Evolutionary conservation across 1,284 basidiomycete species (phyloP), one percentile per base, ranked within the genome.

Genomic region (Heterobasidion occidentale): DNA sequence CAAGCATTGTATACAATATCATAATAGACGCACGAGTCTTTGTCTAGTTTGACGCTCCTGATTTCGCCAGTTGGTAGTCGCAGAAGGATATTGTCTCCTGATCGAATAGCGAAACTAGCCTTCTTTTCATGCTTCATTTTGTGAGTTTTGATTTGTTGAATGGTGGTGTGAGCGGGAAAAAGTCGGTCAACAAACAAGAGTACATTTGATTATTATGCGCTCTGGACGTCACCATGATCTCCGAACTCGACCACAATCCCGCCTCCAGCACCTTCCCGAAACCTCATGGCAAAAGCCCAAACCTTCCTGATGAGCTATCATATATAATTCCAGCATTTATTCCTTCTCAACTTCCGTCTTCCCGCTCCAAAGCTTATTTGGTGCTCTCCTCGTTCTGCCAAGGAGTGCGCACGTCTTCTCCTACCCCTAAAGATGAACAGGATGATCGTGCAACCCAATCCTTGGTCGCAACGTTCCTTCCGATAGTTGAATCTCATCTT

Each of bases 11-110:
- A 52, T 44, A 34, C 20, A 47, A 45, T 34, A 12, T 33, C 51
- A 49, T 17, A 55, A 27, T 12, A 46, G 53, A 68, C 86, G 64
- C 68, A 90, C 88, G 78, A 72, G 71, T 86, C 78, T 67, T 76
- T 76, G 62, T 86, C 80, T 46, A 88, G 67, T 69, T 86, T 89
- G 58, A 86, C 68, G 46, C 81, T 78, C 61, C 80, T 81, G 46
- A 86, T 71, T 58, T 89, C 87, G 50, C 84, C 84, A 59, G 80
- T 90, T 9, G 88, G 88, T 52, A 90, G 66, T 58, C 75, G 77
- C 46, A 92, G 67, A 9, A 92, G 72, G 34, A 92, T 78, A 12
- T 79, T 81, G 66, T 89, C 76, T 17, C 85, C 84, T 7, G 74
- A 65, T 51, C 79, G 73, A 55, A 92, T 86, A 36, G 66, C 75